Conservation (phyloP, 768 basidiomycete genomes). For the Ramaria sp. region DNA sequence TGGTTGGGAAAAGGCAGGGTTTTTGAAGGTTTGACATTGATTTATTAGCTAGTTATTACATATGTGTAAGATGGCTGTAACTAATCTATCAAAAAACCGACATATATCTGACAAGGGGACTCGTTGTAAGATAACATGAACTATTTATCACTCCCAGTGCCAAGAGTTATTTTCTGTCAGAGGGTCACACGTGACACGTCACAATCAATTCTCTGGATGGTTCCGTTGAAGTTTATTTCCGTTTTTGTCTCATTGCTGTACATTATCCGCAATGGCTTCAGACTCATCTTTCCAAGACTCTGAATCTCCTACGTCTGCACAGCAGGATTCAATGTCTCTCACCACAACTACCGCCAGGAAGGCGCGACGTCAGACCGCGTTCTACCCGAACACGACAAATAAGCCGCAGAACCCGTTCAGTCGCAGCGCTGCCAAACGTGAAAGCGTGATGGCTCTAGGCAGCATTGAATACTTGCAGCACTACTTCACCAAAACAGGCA, state of each 20-base stretch:
- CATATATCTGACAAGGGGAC: too few relatives aligned
- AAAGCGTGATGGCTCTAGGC: slow-evolving; percentile 89
- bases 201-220: too few relatives aligned
- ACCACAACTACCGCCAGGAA: slow-evolving; percentile 30
- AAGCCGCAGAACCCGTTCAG: slow-evolving; percentile 81
- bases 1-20: background rate
- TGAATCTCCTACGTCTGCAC: background rate
- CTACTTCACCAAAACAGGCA: slow-evolving; percentile 85
- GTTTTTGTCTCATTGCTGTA: too few relatives aligned
- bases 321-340: slow-evolving; percentile 24
- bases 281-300: background rate
- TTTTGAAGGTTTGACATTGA: background rate
- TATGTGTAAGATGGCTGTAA: background rate
- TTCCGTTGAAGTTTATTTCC: too few relatives aligned
- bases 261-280: background rate
- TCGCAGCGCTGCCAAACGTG: slow-evolving; percentile 82
- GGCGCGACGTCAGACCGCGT: slow-evolving; percentile 57
- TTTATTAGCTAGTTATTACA: background rate
- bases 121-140: too few relatives aligned
- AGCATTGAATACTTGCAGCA: slow-evolving; percentile 94
- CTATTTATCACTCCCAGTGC: too few relatives aligned
- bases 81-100: too few relatives aligned
- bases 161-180: too few relatives aligned
- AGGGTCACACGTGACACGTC: too few relatives aligned
- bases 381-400: slow-evolving; percentile 70